Percentiles rank a stretch among this genome's conserved stretches.
Conservation (phyloP, 2,329 filamentous ascomycete species). For the Fusarium tjaetaba region DNA sequence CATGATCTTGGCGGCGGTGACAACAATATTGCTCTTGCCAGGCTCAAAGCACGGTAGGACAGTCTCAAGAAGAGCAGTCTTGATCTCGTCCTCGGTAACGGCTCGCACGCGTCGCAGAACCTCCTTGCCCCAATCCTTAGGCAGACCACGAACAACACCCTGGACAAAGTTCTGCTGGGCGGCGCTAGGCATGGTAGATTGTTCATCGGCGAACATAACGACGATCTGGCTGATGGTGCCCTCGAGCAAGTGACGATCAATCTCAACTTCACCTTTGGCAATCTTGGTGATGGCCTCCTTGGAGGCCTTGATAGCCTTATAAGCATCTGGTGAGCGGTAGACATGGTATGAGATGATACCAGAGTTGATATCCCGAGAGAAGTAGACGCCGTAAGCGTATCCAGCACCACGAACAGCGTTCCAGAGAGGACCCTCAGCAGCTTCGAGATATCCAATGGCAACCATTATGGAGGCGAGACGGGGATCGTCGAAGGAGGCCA, state of each 20-base stretch:
- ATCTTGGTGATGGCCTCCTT: conserved; percentile 79
- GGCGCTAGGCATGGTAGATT: conserved; percentile 83
- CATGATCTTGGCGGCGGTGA: conserved; percentile 89
- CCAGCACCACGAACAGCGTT: conserved; percentile 91
- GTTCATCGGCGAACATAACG: conserved; percentile 85
- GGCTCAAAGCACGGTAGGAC: conserved; percentile 84
- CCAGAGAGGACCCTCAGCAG: conserved; percentile 95
- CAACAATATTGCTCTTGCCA: conserved; percentile 82
- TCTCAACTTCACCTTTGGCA: conserved; percentile 73
- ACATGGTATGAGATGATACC: conserved; percentile 86
- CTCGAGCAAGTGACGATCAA: conserved; percentile 86
- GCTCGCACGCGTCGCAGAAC: conserved; percentile 80
- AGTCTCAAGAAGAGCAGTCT: conserved; percentile 75
- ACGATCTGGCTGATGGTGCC: conserved; percentile 92
- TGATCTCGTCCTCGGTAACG: conserved; percentile 81
- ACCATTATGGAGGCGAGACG: conserved; percentile 86
- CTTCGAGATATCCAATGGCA: conserved; percentile 89
- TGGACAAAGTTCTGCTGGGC: conserved; percentile 86
- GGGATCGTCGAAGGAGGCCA: conserved; percentile 79
- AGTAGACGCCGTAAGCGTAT: conserved; percentile 88
- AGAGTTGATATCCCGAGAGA: conserved; percentile 79
- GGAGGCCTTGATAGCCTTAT: conserved; percentile 83
- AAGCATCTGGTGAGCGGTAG: conserved; percentile 89
- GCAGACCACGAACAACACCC: conserved; percentile 79
- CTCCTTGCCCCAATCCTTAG: conserved; percentile 79